Evolutionary conservation across 495 filamentous ascomycete species (phyloP).

Genomic region (Aeminium ludgeri): DNA sequence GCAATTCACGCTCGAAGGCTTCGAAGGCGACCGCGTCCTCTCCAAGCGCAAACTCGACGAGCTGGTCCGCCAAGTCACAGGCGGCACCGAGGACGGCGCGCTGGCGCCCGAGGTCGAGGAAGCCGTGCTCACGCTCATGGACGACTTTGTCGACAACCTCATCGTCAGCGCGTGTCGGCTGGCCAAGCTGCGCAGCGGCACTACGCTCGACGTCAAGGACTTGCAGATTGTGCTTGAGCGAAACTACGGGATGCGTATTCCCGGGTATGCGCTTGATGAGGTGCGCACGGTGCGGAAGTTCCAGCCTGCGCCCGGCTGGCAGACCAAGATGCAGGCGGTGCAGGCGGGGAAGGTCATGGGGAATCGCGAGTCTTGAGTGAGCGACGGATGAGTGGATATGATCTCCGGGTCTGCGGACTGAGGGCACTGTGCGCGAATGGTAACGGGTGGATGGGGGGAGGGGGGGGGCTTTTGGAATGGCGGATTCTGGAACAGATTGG

Average conservation of each 20-base stretch:
- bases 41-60: constrained; percentile 96
- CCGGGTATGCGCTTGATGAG: constrained; percentile 86
- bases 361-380: constrained; percentile 7
- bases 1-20: constrained; percentile 64
- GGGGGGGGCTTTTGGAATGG: neutral
- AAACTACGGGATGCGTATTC: constrained; percentile 95
- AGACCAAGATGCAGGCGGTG: constrained; percentile 88
- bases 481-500: too few relatives aligned
- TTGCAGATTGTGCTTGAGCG: constrained; percentile 90
- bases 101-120: constrained; percentile 84
- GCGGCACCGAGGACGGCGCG: constrained; percentile 48
- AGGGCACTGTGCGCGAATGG: neutral
- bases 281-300: constrained; percentile 84
- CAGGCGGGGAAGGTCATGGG: constrained; percentile 64
- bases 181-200: constrained; percentile 79
- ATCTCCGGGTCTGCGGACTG: neutral
- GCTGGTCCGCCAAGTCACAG: constrained; percentile 81
- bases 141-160: constrained; percentile 87
- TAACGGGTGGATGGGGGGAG: neutral
- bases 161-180: constrained; percentile 72
- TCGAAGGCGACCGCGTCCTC: constrained; percentile 75
- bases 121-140: constrained; percentile 76
- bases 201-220: constrained; percentile 78
- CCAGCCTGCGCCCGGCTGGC: constrained; percentile 71
- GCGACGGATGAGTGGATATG: constrained; percentile 1